These are phyloP conservation scores for Hypholoma fasciculare DNA, from an alignment of 768 basidiomycete genomes.

Conservation along the genomic window DNA sequence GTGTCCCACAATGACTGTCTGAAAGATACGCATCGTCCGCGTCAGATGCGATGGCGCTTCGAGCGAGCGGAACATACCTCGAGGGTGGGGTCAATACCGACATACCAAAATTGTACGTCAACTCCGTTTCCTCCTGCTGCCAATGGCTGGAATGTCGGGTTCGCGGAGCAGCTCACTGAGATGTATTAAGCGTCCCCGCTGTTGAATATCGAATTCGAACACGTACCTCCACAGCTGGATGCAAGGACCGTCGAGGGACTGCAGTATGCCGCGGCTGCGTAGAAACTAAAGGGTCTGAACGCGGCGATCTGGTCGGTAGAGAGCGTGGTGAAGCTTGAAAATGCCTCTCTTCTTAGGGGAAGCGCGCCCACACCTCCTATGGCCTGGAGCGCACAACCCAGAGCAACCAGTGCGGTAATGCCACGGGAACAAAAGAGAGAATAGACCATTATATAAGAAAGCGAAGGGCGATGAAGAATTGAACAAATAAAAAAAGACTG, in stretches of 20 bases:
- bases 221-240: conserved; percentile 53
- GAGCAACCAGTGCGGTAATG: background rate
- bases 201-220: conserved; percentile 1
- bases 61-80: background rate
- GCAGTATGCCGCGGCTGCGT: conserved; percentile 55
- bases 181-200: background rate
- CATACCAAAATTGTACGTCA: conserved; percentile 37
- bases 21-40: conserved; percentile 25
- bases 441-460: background rate
- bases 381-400: background rate
- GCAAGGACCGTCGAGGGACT: conserved; percentile 34
- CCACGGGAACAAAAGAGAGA: background rate
- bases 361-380: background rate
- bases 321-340: conserved; percentile 25
- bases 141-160: conserved; percentile 39
- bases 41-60: conserved; percentile 25
- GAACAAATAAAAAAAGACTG: background rate
- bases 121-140: conserved; percentile 45
- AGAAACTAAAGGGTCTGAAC: conserved; percentile 47
- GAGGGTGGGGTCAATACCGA: background rate
- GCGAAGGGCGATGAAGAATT: background rate
- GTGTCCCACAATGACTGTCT: conserved; percentile 41
- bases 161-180: conserved; percentile 40
- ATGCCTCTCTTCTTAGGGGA: background rate
- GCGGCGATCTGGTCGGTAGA: conserved; percentile 38